Evolutionary conservation across 345 rosid genomes (phyloP).

Genomic region (Sisymbrium irio): DNA sequence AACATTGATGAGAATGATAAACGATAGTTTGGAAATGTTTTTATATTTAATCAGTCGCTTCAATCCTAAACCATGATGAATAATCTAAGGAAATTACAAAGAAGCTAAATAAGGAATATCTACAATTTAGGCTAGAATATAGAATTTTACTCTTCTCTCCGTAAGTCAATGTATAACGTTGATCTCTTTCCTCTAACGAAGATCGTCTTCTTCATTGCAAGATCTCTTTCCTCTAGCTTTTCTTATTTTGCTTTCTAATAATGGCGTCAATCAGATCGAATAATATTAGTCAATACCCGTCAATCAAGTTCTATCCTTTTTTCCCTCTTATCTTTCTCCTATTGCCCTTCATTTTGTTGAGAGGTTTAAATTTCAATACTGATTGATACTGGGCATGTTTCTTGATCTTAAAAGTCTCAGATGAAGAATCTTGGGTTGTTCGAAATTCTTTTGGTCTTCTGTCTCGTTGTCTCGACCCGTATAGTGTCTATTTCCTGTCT

Average conservation of each 20-base stretch:
- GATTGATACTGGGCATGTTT: slow-evolving; percentile 13
- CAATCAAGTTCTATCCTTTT: slow-evolving; percentile 2
- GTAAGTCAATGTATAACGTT: not conserved
- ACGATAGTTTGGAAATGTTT: slow-evolving; percentile 7
- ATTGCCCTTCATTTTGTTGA: not conserved
- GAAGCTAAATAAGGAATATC: slow-evolving; percentile 10
- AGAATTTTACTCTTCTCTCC: not conserved
- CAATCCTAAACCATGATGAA: not conserved
- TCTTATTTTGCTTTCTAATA: not conserved
- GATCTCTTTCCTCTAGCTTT: not conserved
- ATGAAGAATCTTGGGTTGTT: slow-evolving; percentile 22
- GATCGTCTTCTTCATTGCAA: not conserved
- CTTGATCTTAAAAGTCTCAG: slow-evolving; percentile 8
- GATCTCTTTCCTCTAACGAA: not conserved
- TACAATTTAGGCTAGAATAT: not conserved
- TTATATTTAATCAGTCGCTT: not conserved
- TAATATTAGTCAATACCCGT: not conserved
- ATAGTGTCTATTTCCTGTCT: slow-evolving; percentile 30
- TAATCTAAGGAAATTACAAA: not conserved
- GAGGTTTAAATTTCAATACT: not conserved
- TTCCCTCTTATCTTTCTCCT: not conserved
- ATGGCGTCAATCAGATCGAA: not conserved
- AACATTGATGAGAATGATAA: slow-evolving; percentile 14
- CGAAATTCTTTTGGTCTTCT: not conserved
- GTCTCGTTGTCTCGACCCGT: slow-evolving; percentile 10